Evolutionary conservation across 306 rosid species (phyloP), one percentile per base, ranked within the genome.

Genomic region (Datisca glomerata): DNA sequence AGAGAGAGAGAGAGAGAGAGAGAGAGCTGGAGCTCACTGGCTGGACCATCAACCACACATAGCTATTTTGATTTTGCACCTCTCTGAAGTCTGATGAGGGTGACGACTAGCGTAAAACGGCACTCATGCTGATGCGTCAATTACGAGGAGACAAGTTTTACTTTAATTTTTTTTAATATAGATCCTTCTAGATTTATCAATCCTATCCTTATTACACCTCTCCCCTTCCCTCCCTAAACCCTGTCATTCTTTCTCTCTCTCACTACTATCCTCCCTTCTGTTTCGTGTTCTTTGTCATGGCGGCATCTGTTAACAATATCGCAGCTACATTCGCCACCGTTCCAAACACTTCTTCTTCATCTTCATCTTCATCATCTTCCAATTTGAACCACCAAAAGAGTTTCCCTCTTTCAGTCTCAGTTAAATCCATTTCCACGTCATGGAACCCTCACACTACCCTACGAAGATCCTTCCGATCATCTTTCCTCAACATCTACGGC

Each of bases 321-420:
- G 69, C 69, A 17, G 59, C 64, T 16, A 49, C 70, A 22, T 64
- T 64, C 41, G 42, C 70, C 13, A 17, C 23, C 0, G 18, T 56
- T 3, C 44, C 58, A 21, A 29, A 14, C 8, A 27, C 41, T 33
- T 18, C 64, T 13, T 34, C 53, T 7, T 25, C 52, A 0, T 55
- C 60, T 1, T 36, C 53, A 0, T 63, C 62, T 0, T 55, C 57
- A 0, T 11, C 52, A 3, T 41, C 68, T 35, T 48, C n/a, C 47
- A 11, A 25, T 18, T 29, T 37, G 20, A 22, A 12, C n/a, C n/a
- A 13, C 42, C 61, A 33, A 8, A 41, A 35, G 8, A 25, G n/a
- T 17, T 35, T 55, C 32, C 39, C 58, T 48, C 13, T 20, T 13
- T 35, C 42, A 8, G 21, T 36, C 18, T 29, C 49, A 1, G 29